Conservation (phyloP, 2,329 filamentous ascomycete species). For the Thielaviopsis populi region DNA sequence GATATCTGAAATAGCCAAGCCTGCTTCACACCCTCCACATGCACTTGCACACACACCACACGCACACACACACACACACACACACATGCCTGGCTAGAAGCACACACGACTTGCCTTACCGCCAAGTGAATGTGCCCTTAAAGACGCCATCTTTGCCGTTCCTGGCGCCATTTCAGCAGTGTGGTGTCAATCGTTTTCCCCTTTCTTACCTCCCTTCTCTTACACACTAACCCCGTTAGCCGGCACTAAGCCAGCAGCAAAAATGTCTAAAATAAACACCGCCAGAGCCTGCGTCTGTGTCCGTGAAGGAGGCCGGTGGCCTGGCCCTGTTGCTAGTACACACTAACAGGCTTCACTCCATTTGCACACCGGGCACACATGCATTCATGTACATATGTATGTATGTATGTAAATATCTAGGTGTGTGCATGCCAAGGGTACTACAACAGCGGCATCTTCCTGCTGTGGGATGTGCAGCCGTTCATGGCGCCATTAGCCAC, state of each 20-base stretch:
- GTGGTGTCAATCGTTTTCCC: not conserved
- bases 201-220: not conserved
- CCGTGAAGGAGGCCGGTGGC: not conserved
- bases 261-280: not conserved
- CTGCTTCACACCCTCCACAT: too few species aligned
- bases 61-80: not conserved
- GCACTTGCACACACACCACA: too few species aligned
- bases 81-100: too few species aligned
- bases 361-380: too few species aligned
- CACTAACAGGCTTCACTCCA: too few species aligned
- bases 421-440: too few species aligned
- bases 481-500: not conserved
- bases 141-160: not conserved
- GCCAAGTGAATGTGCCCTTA: not conserved
- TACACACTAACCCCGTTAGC: not conserved
- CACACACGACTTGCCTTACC: too few species aligned
- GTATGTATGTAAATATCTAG: too few species aligned
- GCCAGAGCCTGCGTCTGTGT: too few species aligned
- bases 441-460: not conserved
- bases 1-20: too few species aligned
- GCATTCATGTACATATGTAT: too few species aligned
- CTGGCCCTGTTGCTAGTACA: too few species aligned
- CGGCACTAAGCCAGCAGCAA: not conserved
- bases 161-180: slow-evolving; percentile 1
- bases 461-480: not conserved